Evolutionary conservation across 192 early-diverging fungal genomes (phyloP), one percentile per base, ranked within the genome.

Genomic region (Umbelopsis sp.): DNA sequence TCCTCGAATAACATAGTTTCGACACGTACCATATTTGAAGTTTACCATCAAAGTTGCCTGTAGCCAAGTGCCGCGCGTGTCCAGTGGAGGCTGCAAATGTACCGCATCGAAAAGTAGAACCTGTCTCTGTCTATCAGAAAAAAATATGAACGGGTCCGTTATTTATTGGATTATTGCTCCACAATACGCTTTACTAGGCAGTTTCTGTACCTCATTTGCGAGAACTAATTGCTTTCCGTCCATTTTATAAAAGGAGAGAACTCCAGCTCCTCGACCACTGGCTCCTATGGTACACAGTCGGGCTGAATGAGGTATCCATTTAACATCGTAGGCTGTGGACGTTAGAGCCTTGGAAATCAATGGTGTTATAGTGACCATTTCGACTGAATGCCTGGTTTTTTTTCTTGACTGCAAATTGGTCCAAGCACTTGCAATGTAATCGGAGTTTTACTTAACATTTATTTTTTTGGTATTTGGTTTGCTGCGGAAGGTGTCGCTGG

Each of bases 251-350:
- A 90, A 72, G 26, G 84, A 62, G 20, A 93, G 65, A 8, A 80
- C 81, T 34, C 91, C 91, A 4, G 84, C 86, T 6, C 88, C 87
- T 14, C 84, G 76, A 9, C 83, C 65, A 51, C 81, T 81, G 49
- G 89, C 87, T 6, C 91, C 91, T 2, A 91, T 69, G 14, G 85
- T 82, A 24, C 91, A 91, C 49, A 91, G 79, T 21, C 85, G 77
- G 8, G 91, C 84, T 2, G 89, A 87, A 26, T 54, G 67, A 24
- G 91, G 91, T 12, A 93, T 72, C 91, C 91, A 93, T 47, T 84
- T 81, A 3, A 92, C 88, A 68, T 90, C 87, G 72, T 88, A 79
- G 8, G 84, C 70, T 62, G 79, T 86, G 29, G 74, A 86, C 5
- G 66, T 67, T 21, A 77, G 56, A n/a, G 71, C 45, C 38, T 71